These are phyloP conservation scores for Trichoderma reesei DNA, from an alignment of 495 filamentous ascomycete species.

Conservation along the genomic window DNA sequence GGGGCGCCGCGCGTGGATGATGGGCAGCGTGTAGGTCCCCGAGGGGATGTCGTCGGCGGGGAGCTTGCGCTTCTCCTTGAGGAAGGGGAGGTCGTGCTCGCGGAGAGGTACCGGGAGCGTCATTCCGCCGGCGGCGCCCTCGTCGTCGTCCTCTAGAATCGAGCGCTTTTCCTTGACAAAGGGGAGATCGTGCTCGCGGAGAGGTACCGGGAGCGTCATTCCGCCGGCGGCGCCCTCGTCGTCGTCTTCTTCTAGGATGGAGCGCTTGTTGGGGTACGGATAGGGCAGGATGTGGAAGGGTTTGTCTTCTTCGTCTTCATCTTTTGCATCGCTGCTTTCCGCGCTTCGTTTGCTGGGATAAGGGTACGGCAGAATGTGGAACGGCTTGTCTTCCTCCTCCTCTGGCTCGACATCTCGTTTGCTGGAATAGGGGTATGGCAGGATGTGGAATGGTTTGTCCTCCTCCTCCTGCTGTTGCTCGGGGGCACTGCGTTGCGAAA, in stretches of 20 bases:
- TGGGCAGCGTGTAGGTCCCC: slow-evolving; percentile 30
- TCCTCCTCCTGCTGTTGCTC: too few species aligned
- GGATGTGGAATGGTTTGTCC: slow-evolving; percentile 1
- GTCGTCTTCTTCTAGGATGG: not conserved
- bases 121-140: not conserved
- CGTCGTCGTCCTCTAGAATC: not conserved
- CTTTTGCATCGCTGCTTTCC: not conserved
- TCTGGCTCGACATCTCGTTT: not conserved
- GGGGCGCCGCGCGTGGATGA: slow-evolving; percentile 37
- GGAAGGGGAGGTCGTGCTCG: not conserved
- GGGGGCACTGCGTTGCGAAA: not conserved
- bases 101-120: too few species aligned
- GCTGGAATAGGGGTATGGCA: not conserved
- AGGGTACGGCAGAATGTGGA: too few species aligned
- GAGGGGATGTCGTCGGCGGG: slow-evolving; percentile 17
- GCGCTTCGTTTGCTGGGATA: not conserved
- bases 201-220: not conserved
- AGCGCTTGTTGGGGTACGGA: not conserved
- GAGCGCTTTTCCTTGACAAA: not conserved
- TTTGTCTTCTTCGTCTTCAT: not conserved
- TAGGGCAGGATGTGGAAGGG: not conserved
- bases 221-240: not conserved
- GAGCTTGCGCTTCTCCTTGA: slow-evolving; percentile 11
- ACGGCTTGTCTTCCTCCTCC: too few species aligned
- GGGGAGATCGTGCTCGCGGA: too few species aligned